Percentiles rank a stretch among this genome's conserved stretches.
Evolutionary conservation across 768 basidiomycete genomes (phyloP).

Genomic region (Mycena haematopus): DNA sequence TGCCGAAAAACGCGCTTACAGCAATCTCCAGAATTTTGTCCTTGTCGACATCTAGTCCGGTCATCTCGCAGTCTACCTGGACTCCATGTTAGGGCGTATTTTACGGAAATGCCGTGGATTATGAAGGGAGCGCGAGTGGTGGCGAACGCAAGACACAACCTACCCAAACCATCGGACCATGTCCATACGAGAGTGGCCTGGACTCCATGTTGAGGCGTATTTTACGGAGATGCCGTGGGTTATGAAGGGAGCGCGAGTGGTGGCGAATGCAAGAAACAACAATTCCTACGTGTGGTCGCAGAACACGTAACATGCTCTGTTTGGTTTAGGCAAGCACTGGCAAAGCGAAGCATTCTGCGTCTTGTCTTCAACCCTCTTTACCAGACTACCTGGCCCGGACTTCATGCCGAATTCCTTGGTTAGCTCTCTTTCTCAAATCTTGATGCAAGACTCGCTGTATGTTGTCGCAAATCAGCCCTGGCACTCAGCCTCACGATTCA

Average conservation of each 20-base stretch:
- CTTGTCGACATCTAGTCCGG: conserved; percentile 68
- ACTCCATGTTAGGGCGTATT: conserved; percentile 24
- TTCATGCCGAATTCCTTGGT: conserved; percentile 9
- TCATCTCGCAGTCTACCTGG: conserved; percentile 83
- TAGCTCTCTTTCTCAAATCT: conserved; percentile 10
- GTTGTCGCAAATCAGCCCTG: neutral
- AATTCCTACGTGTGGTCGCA: conserved; percentile 1
- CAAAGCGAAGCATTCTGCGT: too few species aligned
- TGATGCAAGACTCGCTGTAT: conserved; percentile 15
- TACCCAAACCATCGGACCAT: conserved; percentile 80
- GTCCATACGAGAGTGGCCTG: conserved; percentile 50
- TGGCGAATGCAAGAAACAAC: neutral
- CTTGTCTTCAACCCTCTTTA: too few species aligned
- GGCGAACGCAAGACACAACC: conserved; percentile 48
- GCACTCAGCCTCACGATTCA: neutral
- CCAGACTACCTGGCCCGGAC: neutral
- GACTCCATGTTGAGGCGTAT: conserved; percentile 25
- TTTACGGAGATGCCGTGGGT: neutral
- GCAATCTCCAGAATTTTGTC: conserved; percentile 86
- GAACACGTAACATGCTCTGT: conserved; percentile 5
- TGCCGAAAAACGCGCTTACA: conserved; percentile 41
- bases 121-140: conserved; percentile 3
- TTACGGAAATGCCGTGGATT: neutral
- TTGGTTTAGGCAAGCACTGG: neutral
- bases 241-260: conserved; percentile 3